Evolutionary conservation across 2,329 filamentous ascomycete species (phyloP).

Genomic region (Ophiostoma sp.): DNA sequence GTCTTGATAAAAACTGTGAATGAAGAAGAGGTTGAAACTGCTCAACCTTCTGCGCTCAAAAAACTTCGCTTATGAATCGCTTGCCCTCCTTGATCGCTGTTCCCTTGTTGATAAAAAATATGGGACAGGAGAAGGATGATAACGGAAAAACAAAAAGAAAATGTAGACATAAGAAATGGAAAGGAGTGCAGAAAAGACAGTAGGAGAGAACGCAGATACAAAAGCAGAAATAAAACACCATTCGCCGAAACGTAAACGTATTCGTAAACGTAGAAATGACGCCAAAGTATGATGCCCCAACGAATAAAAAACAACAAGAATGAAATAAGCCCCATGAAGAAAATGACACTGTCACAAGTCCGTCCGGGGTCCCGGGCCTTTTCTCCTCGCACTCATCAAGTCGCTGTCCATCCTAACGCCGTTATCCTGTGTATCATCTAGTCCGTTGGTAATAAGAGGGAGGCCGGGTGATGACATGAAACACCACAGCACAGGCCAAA

Average conservation of each 20-base stretch:
- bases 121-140: not conserved
- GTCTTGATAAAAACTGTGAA: not conserved
- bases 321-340: not conserved
- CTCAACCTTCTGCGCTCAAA: not conserved
- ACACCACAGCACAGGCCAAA: no score
- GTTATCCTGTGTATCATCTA: not conserved
- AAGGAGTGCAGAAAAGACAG: not conserved
- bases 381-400: not conserved
- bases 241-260: slow-evolving; percentile 3
- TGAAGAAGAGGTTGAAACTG: not conserved
- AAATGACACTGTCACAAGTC: slow-evolving; percentile 9
- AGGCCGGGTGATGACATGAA: no score
- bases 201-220: not conserved
- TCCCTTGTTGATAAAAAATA: not conserved
- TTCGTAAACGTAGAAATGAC: slow-evolving; percentile 10
- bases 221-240: not conserved
- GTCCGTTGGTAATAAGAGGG: not conserved
- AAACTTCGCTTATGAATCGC: slow-evolving; percentile 4
- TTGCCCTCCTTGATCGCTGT: slow-evolving; percentile 2
- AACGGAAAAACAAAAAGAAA: slow-evolving; percentile 14
- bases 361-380: not conserved
- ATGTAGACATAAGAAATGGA: slow-evolving; percentile 10
- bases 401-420: not conserved
- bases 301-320: not conserved
- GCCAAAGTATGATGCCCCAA: slow-evolving; percentile 1